These are phyloP conservation scores for Zasmidium citrigriseum DNA, from an alignment of 2,329 filamentous ascomycete species.

Conservation along the genomic window DNA sequence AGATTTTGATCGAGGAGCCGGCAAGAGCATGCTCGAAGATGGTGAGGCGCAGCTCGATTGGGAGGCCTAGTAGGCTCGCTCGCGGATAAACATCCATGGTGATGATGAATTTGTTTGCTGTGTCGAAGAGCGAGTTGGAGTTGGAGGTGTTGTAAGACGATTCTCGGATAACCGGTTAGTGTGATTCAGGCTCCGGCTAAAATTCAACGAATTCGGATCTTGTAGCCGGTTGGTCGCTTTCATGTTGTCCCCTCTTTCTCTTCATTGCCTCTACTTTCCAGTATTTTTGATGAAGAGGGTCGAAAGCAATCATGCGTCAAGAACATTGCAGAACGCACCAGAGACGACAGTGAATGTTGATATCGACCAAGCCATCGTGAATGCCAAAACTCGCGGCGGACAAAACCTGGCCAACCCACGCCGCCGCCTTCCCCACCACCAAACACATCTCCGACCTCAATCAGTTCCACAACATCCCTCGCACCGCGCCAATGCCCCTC, in stretches of 20 bases:
- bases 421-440: neutral
- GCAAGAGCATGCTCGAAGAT: constrained; percentile 6
- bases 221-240: no score
- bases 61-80: constrained; percentile 1
- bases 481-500: constrained; percentile 6
- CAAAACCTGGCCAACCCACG: neutral
- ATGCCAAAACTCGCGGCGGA: neutral
- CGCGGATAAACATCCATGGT: neutral
- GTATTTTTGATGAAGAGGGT: no score
- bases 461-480: neutral
- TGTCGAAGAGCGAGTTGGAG: neutral
- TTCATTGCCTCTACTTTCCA: no score
- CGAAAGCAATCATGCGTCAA: no score
- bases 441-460: neutral
- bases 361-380: no score
- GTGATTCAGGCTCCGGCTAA: no score
- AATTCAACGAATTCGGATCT: no score
- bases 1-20: neutral
- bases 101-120: neutral
- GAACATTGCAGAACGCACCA: no score
- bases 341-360: no score
- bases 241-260: no score
- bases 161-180: no score
- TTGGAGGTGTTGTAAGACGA: no score
- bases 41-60: constrained; percentile 2